phyloP scores from a whole-genome alignment of 306 rosid species.

The Gynostemma pentaphyllum region DNA sequence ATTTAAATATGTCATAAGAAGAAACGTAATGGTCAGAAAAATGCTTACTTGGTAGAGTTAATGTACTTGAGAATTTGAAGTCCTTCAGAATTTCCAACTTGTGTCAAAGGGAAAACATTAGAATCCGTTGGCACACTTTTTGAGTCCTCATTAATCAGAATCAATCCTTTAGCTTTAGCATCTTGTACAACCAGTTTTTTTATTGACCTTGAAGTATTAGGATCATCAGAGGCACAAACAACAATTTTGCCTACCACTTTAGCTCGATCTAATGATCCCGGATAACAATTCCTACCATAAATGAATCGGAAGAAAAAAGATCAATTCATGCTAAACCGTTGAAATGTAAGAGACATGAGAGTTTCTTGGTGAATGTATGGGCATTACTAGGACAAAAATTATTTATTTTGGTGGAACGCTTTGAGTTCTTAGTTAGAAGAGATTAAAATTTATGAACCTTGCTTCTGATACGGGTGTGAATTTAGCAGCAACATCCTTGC shows the following conservation, averaged over 20 bases:
- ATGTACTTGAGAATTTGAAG: conserved; percentile 60
- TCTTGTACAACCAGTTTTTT: conserved; percentile 74
- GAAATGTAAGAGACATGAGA: neutral
- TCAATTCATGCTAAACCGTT: neutral
- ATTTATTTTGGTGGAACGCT: neutral
- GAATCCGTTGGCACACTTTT: conserved; percentile 60
- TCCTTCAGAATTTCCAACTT: conserved; percentile 53
- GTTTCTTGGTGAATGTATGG: neutral
- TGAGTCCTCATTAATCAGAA: conserved; percentile 37
- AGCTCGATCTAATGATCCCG: conserved; percentile 67
- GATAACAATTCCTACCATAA: conserved; percentile 65
- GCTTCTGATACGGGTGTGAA: conserved; percentile 76
- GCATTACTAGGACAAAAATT: neutral
- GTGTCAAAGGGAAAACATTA: conserved; percentile 53
- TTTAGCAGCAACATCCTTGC: conserved; percentile 45
- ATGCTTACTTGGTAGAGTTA: conserved; percentile 64
- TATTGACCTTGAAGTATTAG: conserved; percentile 37
- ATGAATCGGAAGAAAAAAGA: neutral
- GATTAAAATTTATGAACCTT: conserved; percentile 33
- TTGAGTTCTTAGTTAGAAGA: neutral
- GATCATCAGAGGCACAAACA: conserved; percentile 48
- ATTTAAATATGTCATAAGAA: neutral
- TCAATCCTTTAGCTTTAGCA: conserved; percentile 67
- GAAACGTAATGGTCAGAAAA: neutral
- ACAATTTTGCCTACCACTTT: conserved; percentile 64